Conservation (phyloP, 2,329 filamentous ascomycete species). For the Cladosporium sp. region DNA sequence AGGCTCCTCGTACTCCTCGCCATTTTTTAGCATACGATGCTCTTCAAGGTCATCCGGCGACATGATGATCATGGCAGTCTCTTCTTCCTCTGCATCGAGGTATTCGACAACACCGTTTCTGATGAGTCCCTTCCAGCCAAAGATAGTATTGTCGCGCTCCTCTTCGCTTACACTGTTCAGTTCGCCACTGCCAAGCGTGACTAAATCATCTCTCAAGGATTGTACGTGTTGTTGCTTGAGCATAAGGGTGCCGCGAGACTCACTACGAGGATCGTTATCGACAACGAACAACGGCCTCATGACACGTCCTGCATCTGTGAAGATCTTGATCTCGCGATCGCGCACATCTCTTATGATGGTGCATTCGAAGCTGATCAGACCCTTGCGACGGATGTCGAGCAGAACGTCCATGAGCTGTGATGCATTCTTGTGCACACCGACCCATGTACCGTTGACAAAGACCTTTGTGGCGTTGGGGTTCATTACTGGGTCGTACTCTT, state of each 20-base stretch:
- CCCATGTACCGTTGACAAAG: constrained; percentile 98
- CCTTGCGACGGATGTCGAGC: constrained; percentile 57
- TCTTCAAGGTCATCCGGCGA: constrained; percentile 88
- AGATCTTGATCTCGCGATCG: constrained; percentile 97
- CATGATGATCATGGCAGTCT: constrained; percentile 99
- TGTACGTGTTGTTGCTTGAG: constrained; percentile 82
- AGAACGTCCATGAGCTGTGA: constrained; percentile 70
- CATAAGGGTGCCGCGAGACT: constrained; percentile 74
- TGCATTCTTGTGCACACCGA: constrained; percentile 89
- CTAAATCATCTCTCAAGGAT: constrained; percentile 71
- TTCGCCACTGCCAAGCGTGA: constrained; percentile 49
- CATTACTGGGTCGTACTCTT: constrained; percentile 70
- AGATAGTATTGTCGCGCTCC: constrained; percentile 61
- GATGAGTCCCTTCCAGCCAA: constrained; percentile 86
- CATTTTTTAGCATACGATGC: constrained; percentile 43
- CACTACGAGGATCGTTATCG: constrained; percentile 75
- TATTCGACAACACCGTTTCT: constrained; percentile 88
- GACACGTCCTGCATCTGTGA: constrained; percentile 93
- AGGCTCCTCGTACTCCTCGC: constrained; percentile 23
- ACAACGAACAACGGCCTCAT: constrained; percentile 93
- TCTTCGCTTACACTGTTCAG: constrained; percentile 58
- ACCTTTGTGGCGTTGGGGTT: constrained; percentile 95
- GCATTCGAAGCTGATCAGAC: constrained; percentile 86
- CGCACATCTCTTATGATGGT: constrained; percentile 94
- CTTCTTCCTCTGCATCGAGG: constrained; percentile 96